Percentiles rank a stretch among this genome's conserved stretches.
Evolutionary conservation across 371 early-diverging fungal genomes (phyloP).

Genomic region (Batrachochytrium dendrobatidis): DNA sequence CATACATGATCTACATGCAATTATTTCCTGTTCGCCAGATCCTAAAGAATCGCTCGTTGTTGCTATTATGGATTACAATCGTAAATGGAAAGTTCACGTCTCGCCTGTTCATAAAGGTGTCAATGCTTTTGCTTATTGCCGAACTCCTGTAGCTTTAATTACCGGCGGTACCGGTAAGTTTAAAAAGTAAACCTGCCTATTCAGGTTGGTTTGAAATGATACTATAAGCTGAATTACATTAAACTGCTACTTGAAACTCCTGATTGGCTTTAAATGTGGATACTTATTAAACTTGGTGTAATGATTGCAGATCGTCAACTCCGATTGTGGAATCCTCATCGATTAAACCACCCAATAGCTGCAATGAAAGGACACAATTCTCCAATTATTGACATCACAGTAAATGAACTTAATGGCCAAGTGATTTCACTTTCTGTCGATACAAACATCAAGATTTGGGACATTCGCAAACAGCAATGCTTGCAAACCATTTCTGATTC

Average conservation of each 20-base stretch:
- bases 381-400: slow-evolving; percentile 34
- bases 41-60: slow-evolving; percentile 35
- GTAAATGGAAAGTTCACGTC: slow-evolving; percentile 31
- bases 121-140: slow-evolving; percentile 35
- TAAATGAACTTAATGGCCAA: slow-evolving; percentile 35
- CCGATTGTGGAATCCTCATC: slow-evolving; percentile 43
- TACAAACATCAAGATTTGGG: slow-evolving; percentile 37
- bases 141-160: slow-evolving; percentile 38
- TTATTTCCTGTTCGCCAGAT: slow-evolving; percentile 40
- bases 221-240: too few relatives aligned
- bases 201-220: background rate
- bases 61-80: slow-evolving; percentile 25
- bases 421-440: slow-evolving; percentile 37
- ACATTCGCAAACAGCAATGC: slow-evolving; percentile 40
- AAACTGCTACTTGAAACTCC: too few relatives aligned
- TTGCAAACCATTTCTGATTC: slow-evolving; percentile 25
- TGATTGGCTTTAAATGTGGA: too few relatives aligned
- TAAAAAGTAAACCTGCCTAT: background rate
- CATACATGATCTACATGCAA: slow-evolving; percentile 30
- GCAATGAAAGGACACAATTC: slow-evolving; percentile 36
- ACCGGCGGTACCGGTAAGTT: slow-evolving; percentile 39
- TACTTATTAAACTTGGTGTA: too few relatives aligned
- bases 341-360: slow-evolving; percentile 34
- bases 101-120: slow-evolving; percentile 39
- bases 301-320: slow-evolving; percentile 31